A percentile compares a stretch with the other conserved stretches of the same genome.
phyloP scores from a whole-genome alignment of 2,329 filamentous ascomycete species.

The Ophiostoma sp. region DNA sequence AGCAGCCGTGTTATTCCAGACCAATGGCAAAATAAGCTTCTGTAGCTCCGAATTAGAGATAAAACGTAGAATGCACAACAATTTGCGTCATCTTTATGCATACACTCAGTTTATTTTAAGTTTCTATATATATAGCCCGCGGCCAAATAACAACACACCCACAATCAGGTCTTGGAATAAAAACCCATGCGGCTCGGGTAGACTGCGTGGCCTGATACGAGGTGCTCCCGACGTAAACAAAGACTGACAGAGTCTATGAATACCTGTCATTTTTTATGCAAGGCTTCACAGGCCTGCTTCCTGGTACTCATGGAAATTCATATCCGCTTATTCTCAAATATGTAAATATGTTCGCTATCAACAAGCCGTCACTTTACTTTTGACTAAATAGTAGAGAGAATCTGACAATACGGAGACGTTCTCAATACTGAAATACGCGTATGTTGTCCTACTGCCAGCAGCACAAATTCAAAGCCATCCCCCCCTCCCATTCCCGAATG shows the following conservation, averaged over 20 bases:
- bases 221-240: background rate
- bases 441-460: background rate
- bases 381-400: background rate
- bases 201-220: background rate
- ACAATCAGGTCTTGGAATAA: background rate
- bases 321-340: background rate
- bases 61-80: too few species aligned
- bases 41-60: too few species aligned
- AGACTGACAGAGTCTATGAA: background rate
- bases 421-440: background rate
- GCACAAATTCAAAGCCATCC: background rate
- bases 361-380: background rate
- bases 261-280: background rate
- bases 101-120: too few species aligned
- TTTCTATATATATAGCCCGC: too few species aligned
- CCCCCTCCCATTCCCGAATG: background rate
- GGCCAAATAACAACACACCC: background rate
- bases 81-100: too few species aligned
- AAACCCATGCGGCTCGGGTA: background rate
- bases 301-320: background rate
- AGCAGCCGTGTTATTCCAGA: too few species aligned
- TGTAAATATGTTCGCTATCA: background rate
- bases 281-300: background rate
- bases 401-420: background rate
- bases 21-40: too few species aligned